A percentile compares a stretch with the other conserved stretches of the same genome.
Evolutionary conservation across 1,284 basidiomycete genomes (phyloP).

Genomic region (Rhodotorula sp.): DNA sequence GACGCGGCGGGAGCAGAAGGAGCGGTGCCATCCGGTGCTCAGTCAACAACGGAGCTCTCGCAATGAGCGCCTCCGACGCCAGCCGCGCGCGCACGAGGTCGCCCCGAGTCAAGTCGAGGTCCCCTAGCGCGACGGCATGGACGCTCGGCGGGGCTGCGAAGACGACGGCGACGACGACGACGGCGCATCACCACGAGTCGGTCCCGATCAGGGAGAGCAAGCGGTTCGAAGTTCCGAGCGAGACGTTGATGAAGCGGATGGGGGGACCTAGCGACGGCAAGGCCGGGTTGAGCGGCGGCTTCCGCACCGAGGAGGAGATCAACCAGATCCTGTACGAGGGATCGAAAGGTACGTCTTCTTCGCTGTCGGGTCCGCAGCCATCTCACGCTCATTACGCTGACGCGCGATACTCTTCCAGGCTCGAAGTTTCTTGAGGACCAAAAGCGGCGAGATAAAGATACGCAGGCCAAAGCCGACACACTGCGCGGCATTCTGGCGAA

Average conservation of each 20-base stretch:
- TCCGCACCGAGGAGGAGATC: conserved; percentile 18
- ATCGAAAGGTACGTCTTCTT: conserved; percentile 30
- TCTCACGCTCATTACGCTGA: too few relatives aligned
- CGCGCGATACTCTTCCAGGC: not conserved
- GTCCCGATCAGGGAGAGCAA: not conserved
- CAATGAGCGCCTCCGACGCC: too few relatives aligned
- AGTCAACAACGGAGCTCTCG: too few relatives aligned
- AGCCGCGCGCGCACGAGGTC: not conserved
- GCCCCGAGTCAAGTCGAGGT: not conserved
- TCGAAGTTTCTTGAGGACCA: conserved; percentile 37
- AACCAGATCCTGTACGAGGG: conserved; percentile 41
- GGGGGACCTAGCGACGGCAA: conserved; percentile 41
- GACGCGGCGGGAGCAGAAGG: too few relatives aligned
- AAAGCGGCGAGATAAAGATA: conserved; percentile 10
- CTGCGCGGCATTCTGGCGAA: conserved; percentile 14
- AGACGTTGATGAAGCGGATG: conserved; percentile 33
- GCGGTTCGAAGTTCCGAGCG: conserved; percentile 2
- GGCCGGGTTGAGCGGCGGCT: conserved; percentile 38
- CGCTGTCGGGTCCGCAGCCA: not conserved
- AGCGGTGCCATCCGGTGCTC: too few relatives aligned
- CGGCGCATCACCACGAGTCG: not conserved
- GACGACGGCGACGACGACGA: not conserved
- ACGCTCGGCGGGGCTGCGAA: not conserved
- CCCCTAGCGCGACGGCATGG: not conserved
- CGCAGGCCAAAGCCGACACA: conserved; percentile 15